Evolutionary conservation across 805 yeast genomes (phyloP).

Genomic region (Tetrapisispora nanseiensis): DNA sequence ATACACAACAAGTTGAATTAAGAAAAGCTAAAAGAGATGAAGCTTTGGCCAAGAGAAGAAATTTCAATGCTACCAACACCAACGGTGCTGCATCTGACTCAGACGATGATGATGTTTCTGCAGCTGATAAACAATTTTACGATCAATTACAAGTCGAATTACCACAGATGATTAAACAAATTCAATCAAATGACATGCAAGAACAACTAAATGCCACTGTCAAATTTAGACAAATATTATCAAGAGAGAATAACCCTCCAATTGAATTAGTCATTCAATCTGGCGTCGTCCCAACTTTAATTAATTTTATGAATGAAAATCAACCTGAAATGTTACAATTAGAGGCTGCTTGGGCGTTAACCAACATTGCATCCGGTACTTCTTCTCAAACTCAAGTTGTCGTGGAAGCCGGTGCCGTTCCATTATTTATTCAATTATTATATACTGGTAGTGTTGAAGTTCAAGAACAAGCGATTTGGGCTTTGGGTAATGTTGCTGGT

Average conservation of each 20-base stretch:
- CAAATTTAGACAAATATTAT: slow-evolving; percentile 84
- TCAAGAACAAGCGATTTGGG: slow-evolving; percentile 98
- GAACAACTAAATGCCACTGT: slow-evolving; percentile 81
- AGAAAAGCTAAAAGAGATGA: slow-evolving; percentile 96
- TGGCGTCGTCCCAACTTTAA: slow-evolving; percentile 89
- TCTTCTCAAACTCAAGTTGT: slow-evolving; percentile 84
- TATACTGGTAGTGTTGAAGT: slow-evolving; percentile 80
- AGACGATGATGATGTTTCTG: slow-evolving; percentile 36
- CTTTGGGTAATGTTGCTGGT: slow-evolving; percentile 97
- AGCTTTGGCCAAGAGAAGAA: slow-evolving; percentile 86
- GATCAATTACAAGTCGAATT: slow-evolving; percentile 52
- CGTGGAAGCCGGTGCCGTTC: slow-evolving; percentile 90
- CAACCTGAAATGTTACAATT: slow-evolving; percentile 84
- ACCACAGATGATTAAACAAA: slow-evolving; percentile 76
- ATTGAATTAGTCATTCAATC: slow-evolving; percentile 85
- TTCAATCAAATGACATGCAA: slow-evolving; percentile 66
- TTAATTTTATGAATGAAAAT: slow-evolving; percentile 65
- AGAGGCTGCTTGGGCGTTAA: slow-evolving; percentile 99
- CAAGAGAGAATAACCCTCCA: slow-evolving; percentile 94
- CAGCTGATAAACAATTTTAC: slow-evolving; percentile 36
- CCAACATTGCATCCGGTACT: slow-evolving; percentile 92
- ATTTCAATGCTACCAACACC: slow-evolving; percentile 40
- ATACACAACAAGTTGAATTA: slow-evolving; percentile 91
- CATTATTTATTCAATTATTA: slow-evolving; percentile 74
- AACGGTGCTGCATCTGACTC: slow-evolving; percentile 46